A percentile compares a stretch with the other conserved stretches of the same genome.
Evolutionary conservation across 2,329 filamentous ascomycete species (phyloP).

Genomic region (Rutstroemia sp.): DNA sequence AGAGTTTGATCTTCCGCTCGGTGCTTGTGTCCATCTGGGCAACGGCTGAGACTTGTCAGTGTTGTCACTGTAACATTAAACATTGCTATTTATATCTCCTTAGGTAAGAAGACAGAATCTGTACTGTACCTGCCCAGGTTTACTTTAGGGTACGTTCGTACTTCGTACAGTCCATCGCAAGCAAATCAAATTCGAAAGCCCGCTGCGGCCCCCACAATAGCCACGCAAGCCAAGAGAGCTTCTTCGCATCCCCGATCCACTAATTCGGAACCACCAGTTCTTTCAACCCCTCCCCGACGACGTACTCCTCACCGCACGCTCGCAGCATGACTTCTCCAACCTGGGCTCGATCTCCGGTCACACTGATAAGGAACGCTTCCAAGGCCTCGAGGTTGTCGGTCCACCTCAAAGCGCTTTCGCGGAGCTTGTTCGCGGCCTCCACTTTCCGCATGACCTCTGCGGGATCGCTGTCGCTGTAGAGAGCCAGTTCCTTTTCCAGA

Average conservation of each 20-base stretch:
- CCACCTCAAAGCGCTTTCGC: constrained; percentile 24
- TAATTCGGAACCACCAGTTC: constrained; percentile 25
- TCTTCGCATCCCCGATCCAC: constrained; percentile 9
- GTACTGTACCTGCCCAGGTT: too few relatives aligned
- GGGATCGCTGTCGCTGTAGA: constrained; percentile 28
- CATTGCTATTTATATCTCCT: too few relatives aligned
- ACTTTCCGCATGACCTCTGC: constrained; percentile 24
- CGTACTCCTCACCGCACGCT: constrained; percentile 41
- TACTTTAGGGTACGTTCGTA: too few relatives aligned
- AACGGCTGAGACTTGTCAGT: too few relatives aligned
- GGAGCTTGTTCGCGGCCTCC: constrained; percentile 24
- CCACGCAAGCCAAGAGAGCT: background rate
- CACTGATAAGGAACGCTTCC: constrained; percentile 22
- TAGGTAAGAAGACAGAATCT: too few relatives aligned
- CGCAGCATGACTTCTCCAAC: constrained; percentile 30
- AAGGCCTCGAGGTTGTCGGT: constrained; percentile 29
- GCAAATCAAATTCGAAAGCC: too few relatives aligned
- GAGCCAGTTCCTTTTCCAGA: constrained; percentile 27
- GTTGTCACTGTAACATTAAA: too few relatives aligned
- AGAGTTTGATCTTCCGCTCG: too few relatives aligned
- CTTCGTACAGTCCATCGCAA: background rate
- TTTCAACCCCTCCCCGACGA: constrained; percentile 38
- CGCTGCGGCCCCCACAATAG: too few relatives aligned
- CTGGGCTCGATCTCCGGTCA: constrained; percentile 30
- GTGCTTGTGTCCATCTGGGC: too few relatives aligned